Base-by-base conservation (phyloP, 176 grass and related monocot genomes). In the Ampelocalamus luodianensis region DNA sequence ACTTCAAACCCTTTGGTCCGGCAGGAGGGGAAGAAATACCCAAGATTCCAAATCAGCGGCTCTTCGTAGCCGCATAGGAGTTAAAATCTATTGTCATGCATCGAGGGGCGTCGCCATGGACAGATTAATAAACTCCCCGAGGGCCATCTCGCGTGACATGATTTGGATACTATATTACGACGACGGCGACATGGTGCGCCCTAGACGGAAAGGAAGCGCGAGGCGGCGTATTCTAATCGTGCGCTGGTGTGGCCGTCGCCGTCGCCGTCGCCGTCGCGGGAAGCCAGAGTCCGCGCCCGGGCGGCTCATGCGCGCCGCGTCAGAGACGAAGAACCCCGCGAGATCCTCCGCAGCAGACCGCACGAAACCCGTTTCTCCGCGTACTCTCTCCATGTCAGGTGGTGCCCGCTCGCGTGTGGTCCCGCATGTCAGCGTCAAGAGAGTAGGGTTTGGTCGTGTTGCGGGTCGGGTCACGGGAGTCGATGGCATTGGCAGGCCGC, bases 291-390 rank as follows among this genome's bases (percentile, higher is more conserved):
- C 44, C 55, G 68, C 72, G 75, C 32, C 6, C 69, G 5, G 23
- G 45, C 71, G 81, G 70, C 70, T 65, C 82, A 1, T 61, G 82
- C 82, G 32, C 84, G 83, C 83, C 75, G 75, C 75, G 74, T 77
- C 72, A 24, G 73, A 11, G 42, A 4, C 68, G 22, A 71, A 44
- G 40, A 7, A 5, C 13, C 5, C 29, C 29, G 42, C 8, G 43
- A 44, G 43, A 45, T 10, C 11, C 44, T 12, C 44, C 0, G 18
- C 20, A 34, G 1, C 10, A 18, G 17, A 20, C 6, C 11, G 44
- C 12, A 46, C 44, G 44, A 46, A 46, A 46, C 3, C 6, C 53
- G 18, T 8, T 18, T 2, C 6, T 7, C 17, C 17, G 3, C 1
- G 16, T 7, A 18, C 4, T 10, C 24, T 42, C 22, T 10, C n/a